Evolutionary conservation across 1,139 yeast genomes (phyloP), one percentile per base, ranked within the genome.

Genomic region (Hyphopichia wangnamkhiaoensis): DNA sequence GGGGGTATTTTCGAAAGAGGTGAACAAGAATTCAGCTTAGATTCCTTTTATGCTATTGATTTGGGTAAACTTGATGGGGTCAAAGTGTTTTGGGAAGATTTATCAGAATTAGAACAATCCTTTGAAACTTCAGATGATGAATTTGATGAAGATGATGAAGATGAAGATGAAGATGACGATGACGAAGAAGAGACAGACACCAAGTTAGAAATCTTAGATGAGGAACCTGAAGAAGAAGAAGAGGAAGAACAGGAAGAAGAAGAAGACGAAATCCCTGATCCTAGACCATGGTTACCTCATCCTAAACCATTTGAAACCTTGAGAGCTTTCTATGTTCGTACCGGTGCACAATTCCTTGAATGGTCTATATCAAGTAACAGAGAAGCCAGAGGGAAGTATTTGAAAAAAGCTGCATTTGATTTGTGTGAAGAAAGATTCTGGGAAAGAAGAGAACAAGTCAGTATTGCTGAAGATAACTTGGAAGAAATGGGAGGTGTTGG

Each of bases 351-450:
- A 33, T 91, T 91, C 64, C 74, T 91, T 52, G 90, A 89, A 58
- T 93, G 98, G 97, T 90, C 95, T 2, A 85, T 86, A 48, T 83
- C 94, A 2, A 84, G 85, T 53, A 83, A 87, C 50, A 76, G 87
- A 51, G 93, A 87, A 42, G 83, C 89, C n/a, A 79, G 95, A 52
- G 98, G 96, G 40, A 93, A 93, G 60, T 84, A 88, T 53, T 76
- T 93, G 61, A 90, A 91, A 67, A 84, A 86, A 44, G 85, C 87
- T 31, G 86, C 97, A 0, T 93, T 93, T 59, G 97, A 90, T 50
- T 65, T 91, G 45, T 85, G 95, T 60, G 96, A 91, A 63, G 94
- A 84, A 48, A 79, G 98, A 67, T 93, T 96, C 94, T 93, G 98
- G 98, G 98, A 93, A 59, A 84, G 98, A 68, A 82, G 98, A 67